Evolutionary conservation across 306 rosid genomes (phyloP).

Genomic region (Vigna mungo): DNA sequence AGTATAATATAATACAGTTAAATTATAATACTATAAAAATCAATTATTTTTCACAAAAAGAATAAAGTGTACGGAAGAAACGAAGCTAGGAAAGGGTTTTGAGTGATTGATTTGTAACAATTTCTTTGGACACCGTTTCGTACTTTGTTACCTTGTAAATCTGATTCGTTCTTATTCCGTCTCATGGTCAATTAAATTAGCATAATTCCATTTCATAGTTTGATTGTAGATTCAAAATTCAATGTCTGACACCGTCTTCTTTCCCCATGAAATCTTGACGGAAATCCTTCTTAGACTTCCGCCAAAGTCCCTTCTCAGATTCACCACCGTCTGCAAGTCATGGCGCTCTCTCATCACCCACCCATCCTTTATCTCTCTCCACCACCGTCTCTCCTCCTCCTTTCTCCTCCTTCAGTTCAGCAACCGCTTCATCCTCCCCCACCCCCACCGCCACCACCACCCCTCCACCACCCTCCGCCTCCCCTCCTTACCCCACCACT

Average conservation of each 20-base stretch:
- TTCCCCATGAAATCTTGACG: slow-evolving; percentile 13
- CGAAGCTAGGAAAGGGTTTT: no score
- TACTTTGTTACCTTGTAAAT: no score
- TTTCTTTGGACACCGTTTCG: no score
- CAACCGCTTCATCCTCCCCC: background rate
- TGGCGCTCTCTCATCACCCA: slow-evolving; percentile 34
- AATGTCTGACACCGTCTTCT: slow-evolving; percentile 2
- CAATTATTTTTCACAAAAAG: no score
- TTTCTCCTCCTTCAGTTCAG: slow-evolving; percentile 31
- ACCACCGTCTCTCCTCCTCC: slow-evolving; percentile 6
- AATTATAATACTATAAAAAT: no score
- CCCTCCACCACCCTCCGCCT: slow-evolving; percentile 7
- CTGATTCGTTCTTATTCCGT: background rate
- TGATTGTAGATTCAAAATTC: background rate
- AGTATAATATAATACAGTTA: no score
- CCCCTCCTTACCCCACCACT: background rate
- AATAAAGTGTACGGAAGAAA: no score
- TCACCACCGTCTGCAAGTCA: slow-evolving; percentile 33
- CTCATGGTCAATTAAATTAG: background rate
- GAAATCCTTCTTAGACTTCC: slow-evolving; percentile 30
- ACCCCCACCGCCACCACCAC: slow-evolving; percentile 17
- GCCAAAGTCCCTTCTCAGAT: slow-evolving; percentile 25
- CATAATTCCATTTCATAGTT: background rate
- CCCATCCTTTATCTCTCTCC: slow-evolving; percentile 38
- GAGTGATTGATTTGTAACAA: no score